Conservation (phyloP, 768 basidiomycete species). For the Phlegmacium glaucopus region DNA sequence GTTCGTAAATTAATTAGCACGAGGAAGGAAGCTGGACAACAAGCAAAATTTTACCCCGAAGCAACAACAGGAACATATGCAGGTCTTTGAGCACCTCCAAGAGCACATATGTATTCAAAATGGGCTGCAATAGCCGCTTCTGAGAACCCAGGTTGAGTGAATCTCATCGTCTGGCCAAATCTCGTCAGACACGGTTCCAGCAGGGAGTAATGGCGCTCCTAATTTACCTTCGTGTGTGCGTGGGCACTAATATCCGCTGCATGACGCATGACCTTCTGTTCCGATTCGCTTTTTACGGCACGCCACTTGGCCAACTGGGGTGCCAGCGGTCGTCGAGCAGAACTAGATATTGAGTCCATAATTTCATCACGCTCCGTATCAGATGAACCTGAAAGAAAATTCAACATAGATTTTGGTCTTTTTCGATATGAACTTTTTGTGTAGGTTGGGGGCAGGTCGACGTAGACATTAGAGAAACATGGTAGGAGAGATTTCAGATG, state of each 20-base stretch:
- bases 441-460: constrained; percentile 40
- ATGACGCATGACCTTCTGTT: constrained; percentile 73
- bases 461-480: constrained; percentile 46
- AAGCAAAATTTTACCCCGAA: constrained; percentile 61
- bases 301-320: constrained; percentile 70
- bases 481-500: constrained; percentile 56
- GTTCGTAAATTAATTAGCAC: not conserved
- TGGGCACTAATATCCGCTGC: constrained; percentile 87
- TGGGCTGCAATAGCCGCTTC: constrained; percentile 57
- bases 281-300: constrained; percentile 74
- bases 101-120: constrained; percentile 85
- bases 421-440: constrained; percentile 20
- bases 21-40: not conserved
- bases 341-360: constrained; percentile 48
- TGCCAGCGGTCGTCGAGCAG: constrained; percentile 49
- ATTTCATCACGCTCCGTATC: constrained; percentile 51
- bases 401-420: constrained; percentile 53
- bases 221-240: constrained; percentile 76
- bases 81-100: constrained; percentile 76
- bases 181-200: not conserved
- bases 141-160: constrained; percentile 42
- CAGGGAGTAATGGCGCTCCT: not conserved
- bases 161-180: constrained; percentile 73
- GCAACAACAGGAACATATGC: constrained; percentile 99
- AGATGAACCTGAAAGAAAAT: constrained; percentile 39